These are phyloP conservation scores for Citrullus colocynthis DNA, from an alignment of 306 rosid species.

Conservation along the genomic window DNA sequence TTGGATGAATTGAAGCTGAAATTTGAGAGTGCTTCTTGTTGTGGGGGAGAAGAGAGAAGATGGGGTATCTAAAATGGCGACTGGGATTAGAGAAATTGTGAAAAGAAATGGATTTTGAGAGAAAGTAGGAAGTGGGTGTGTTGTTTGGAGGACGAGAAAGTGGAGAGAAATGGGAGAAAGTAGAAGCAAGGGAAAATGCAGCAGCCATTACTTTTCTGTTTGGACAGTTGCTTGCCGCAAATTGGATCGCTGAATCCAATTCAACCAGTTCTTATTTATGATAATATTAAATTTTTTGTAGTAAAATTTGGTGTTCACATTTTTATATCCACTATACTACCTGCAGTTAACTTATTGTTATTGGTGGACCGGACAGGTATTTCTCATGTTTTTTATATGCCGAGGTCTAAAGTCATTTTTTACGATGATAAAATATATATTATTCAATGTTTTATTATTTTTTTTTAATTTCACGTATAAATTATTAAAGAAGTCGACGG, in stretches of 20 bases:
- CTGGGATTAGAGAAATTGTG: slow-evolving; percentile 1
- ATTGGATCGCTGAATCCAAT: slow-evolving; percentile 1
- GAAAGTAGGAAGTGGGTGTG: slow-evolving; percentile 9
- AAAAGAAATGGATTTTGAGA: slow-evolving; percentile 32
- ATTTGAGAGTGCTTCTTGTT: neutral
- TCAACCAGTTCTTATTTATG: neutral
- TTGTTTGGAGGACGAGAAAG: slow-evolving; percentile 29
- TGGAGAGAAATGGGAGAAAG: slow-evolving; percentile 28
- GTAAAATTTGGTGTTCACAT: neutral
- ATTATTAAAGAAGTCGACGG: neutral
- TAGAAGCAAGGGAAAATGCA: slow-evolving; percentile 49
- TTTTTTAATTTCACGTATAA: too few species aligned
- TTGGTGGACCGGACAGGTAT: neutral
- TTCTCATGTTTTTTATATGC: neutral
- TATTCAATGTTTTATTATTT: too few species aligned
- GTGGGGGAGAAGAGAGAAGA: slow-evolving; percentile 19
- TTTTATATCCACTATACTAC: neutral
- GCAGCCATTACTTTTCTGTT: slow-evolving; percentile 29
- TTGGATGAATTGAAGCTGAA: neutral
- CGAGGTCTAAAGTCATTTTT: neutral
- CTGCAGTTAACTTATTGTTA: neutral
- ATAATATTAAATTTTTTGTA: neutral
- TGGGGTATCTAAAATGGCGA: neutral
- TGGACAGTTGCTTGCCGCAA: slow-evolving; percentile 12
- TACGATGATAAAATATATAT: neutral